Evolutionary conservation across 2,329 filamentous ascomycete species (phyloP).

Genomic region (Fusarium miscanthi): DNA sequence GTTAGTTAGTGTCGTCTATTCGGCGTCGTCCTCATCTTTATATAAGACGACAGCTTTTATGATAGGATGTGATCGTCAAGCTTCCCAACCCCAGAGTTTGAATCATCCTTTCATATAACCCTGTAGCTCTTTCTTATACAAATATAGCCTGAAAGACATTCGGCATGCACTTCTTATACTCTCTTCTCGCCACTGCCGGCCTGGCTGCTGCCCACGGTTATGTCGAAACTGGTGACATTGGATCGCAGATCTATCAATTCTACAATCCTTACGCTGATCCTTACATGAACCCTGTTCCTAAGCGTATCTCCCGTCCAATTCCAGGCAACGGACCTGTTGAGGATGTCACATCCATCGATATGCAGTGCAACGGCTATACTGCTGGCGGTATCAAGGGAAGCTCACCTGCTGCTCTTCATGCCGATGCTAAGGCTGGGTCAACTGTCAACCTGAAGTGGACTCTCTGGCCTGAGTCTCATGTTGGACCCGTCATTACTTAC

Average conservation of each 20-base stretch:
- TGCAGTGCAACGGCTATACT: constrained; percentile 67
- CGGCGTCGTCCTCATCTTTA: neutral
- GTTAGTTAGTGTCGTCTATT: neutral
- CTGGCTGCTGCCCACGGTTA: constrained; percentile 61
- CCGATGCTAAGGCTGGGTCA: constrained; percentile 63
- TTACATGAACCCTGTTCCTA: constrained; percentile 56
- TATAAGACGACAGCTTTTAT: constrained; percentile 24
- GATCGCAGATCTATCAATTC: constrained; percentile 49
- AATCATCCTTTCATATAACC: neutral
- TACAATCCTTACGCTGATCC: constrained; percentile 56
- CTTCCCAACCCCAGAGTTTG: constrained; percentile 4
- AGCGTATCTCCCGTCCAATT: constrained; percentile 67
- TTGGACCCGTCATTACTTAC: constrained; percentile 68
- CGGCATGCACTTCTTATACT: constrained; percentile 43
- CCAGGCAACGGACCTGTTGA: constrained; percentile 69
- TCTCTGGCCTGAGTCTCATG: constrained; percentile 60
- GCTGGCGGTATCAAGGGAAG: constrained; percentile 61
- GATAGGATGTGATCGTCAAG: constrained; percentile 10
- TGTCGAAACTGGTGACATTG: constrained; percentile 59
- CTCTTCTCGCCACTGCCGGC: constrained; percentile 49
- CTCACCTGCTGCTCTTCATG: constrained; percentile 64
- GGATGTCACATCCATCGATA: constrained; percentile 62
- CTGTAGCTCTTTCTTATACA: neutral
- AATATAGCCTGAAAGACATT: neutral
- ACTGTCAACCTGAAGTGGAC: constrained; percentile 67